Base-by-base conservation (phyloP, 1,284 basidiomycete genomes). In the Coniophora puteana region DNA sequence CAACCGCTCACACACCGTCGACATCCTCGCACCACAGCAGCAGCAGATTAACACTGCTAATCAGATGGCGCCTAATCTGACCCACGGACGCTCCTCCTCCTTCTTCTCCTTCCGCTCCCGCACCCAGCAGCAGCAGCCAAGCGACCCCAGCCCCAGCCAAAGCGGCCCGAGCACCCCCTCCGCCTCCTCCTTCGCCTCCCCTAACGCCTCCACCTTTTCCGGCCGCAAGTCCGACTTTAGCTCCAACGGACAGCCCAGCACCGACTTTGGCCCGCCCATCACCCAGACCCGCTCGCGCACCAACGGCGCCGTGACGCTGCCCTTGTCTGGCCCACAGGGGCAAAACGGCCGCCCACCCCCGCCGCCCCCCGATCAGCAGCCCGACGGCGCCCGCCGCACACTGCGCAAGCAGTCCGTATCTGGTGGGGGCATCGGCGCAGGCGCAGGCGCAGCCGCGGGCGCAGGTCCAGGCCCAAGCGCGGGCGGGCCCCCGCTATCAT, bases 91-190 rank as follows among this genome's bases (percentile, higher is more conserved):
- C 14, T 54, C 66, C 3, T 57, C 67, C 10, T 71, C 70, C n/a
- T 69, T 72, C 57, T 71, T 70, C 46, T 62, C 66, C 5, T 69
- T 72, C 49, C 59, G 65, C 45, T 59, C 40, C 25, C 48, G 21
- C 26, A 31, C 43, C 6, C 26, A 48, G 20, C 51, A 49, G 24
- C 48, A 45, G 16, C 46, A 47, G 16, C 50, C 49, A 45, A 29
- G 36, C 27, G 48, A 45, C 24, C 36, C n/a, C n/a, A n/a, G n/a
- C n/a, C n/a, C n/a, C n/a, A 41, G 18, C 45, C 16, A 32, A 22
- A 10, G 28, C 42, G 31, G 14, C 40, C 44, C 17, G 29, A 38
- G 21, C 30, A 40, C 40, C n/a, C 25, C 50, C 0, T 17, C 44
- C 21, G 12, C 44, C 26, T 16, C 25, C 33, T 36, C 45, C 43